Evolutionary conservation across 345 rosid genomes (phyloP).

Genomic region (Syzygium aromaticum): DNA sequence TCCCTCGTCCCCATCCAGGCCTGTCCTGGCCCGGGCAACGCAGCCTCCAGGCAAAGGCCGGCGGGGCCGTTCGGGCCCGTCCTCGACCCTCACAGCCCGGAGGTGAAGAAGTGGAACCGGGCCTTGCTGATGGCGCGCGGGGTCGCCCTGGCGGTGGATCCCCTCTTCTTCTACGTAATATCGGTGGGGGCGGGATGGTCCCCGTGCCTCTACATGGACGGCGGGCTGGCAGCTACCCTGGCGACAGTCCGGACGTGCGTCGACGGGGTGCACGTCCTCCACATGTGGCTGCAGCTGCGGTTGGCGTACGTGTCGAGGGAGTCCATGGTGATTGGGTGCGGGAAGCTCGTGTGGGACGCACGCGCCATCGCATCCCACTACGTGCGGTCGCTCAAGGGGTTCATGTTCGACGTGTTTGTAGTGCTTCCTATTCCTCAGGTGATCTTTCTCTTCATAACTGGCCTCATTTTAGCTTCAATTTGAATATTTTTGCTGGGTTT

Average conservation of each 20-base stretch:
- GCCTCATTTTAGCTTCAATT: background rate
- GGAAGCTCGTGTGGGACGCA: constrained; percentile 66
- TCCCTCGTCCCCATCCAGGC: constrained; percentile 14
- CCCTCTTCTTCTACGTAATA: constrained; percentile 46
- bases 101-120: constrained; percentile 39
- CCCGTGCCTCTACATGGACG: constrained; percentile 48
- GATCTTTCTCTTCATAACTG: background rate
- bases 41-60: background rate
- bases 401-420: constrained; percentile 57
- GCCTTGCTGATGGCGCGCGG: constrained; percentile 41
- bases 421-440: constrained; percentile 65
- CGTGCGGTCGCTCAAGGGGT: constrained; percentile 30
- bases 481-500: background rate
- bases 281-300: constrained; percentile 56
- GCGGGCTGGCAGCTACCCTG: constrained; percentile 22
- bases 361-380: constrained; percentile 46
- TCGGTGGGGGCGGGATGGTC: constrained; percentile 25
- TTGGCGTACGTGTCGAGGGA: constrained; percentile 52
- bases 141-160: constrained; percentile 45
- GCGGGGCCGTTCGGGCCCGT: constrained; percentile 7
- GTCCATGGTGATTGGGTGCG: constrained; percentile 54
- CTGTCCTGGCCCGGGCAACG: background rate
- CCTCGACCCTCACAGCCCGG: constrained; percentile 54
- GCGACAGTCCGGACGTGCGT: constrained; percentile 34
- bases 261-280: constrained; percentile 35